Evolutionary conservation across 495 filamentous ascomycete species (phyloP).

Genomic region (Penicillium pancosmium): DNA sequence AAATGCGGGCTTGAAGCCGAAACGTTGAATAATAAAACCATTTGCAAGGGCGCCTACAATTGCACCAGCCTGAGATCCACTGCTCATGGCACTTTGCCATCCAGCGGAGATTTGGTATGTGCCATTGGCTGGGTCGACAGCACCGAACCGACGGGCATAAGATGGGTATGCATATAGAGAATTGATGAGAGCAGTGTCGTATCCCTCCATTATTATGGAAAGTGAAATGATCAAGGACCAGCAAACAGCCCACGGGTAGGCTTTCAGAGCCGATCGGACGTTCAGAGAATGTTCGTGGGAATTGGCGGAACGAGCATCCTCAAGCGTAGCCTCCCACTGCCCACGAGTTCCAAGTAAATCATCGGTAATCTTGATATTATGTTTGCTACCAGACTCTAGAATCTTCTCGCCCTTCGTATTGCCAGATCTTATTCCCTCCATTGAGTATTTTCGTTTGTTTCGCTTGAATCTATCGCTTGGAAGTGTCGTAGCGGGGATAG

Average conservation of each 20-base stretch:
- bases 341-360: neutral
- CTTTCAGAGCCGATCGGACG: neutral
- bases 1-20: slow-evolving; percentile 55
- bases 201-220: slow-evolving; percentile 54
- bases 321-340: slow-evolving; percentile 1
- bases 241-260: slow-evolving; percentile 48
- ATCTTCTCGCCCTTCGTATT: neutral
- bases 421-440: neutral
- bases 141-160: slow-evolving; percentile 65
- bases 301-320: slow-evolving; percentile 1
- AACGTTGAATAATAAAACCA: slow-evolving; percentile 47
- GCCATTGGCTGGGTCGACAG: slow-evolving; percentile 13
- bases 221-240: slow-evolving; percentile 49
- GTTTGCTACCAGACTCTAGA: neutral
- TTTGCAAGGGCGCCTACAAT: slow-evolving; percentile 41
- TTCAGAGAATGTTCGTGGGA: slow-evolving; percentile 5
- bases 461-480: too few species aligned
- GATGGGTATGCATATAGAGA: slow-evolving; percentile 38
- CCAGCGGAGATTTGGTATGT: slow-evolving; percentile 60
- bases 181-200: slow-evolving; percentile 44
- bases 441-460: neutral
- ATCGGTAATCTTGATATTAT: neutral
- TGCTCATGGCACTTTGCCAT: slow-evolving; percentile 71
- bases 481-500: too few species aligned
- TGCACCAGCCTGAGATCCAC: slow-evolving; percentile 43